Base-by-base conservation (phyloP, 163 green algal species). In the Scenedesmus sp. region DNA sequence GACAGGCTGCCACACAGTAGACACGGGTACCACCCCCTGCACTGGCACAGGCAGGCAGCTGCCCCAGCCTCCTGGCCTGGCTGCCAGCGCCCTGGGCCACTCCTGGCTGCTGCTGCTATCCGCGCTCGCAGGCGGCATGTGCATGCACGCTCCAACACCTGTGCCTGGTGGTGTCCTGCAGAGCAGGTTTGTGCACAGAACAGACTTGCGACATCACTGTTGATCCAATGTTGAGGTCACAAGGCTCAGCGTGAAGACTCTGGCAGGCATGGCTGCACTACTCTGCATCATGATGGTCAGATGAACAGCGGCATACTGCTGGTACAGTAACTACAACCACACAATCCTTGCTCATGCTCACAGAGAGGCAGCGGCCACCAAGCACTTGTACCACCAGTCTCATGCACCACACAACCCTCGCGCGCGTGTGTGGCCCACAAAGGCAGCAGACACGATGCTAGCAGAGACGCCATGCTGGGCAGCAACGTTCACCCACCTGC, bases 141-240 rank as follows among this genome's bases (percentile, higher is more conserved):
- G 26, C 85, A 90, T 90, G 44, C 85, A 90, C 2, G 85, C 85
- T 5, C 85, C 85, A 70, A 59, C n/a, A 5, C 70, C 70, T 30
- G 70, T 53, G 13, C 84, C 84, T 26, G 65, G 42, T 26, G 44
- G 85, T 26, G 85, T 90, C 85, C 85, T 90, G 70, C 70, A 83
- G 2, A n/a, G 51, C 9, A 61, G 51, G 51, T 61, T 13, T 22
- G 12, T 16, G 22, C n/a, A 16, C 72, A 81, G 72, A 10, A 9
- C 22, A 72, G 22, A 72, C 20, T 72, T 33, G 20, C 2, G 59
- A 30, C 13, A 3, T 26, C 51, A 61, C 12, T 61, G 12, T 61
- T 7, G 7, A 56, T 53, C 46, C 46, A 53, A 53, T 16, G 46
- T 6, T 53, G 6, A 16, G 46, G 46, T 53, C 46, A 53, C 46